These are phyloP conservation scores for Suillus occidentalis DNA, from an alignment of 768 basidiomycete species.

Conservation along the genomic window DNA sequence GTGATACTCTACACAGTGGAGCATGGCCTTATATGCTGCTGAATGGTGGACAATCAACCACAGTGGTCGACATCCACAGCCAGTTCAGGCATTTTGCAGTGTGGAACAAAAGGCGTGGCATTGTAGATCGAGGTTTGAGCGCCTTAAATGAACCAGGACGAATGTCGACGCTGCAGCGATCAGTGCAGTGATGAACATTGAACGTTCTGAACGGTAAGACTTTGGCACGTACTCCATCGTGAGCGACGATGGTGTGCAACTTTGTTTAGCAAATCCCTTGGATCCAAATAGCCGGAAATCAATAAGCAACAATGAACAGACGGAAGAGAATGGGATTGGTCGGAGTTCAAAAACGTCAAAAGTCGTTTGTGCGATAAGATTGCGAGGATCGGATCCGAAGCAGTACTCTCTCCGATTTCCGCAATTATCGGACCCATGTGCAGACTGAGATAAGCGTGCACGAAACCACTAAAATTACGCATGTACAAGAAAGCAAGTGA, in stretches of 20 bases:
- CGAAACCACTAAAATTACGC: constrained; percentile 14
- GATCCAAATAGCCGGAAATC: not conserved
- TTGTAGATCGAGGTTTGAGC: not conserved
- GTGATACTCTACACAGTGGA: not conserved
- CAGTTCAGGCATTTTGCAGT: not conserved
- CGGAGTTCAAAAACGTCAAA: constrained; percentile 14
- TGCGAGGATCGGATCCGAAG: not conserved
- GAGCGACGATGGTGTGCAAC: not conserved
- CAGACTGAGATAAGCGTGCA: not conserved
- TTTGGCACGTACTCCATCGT: not conserved
- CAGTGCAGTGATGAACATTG: not conserved
- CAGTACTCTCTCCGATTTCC: not conserved
- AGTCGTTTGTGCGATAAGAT: not conserved
- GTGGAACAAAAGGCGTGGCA: not conserved
- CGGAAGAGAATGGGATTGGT: not conserved
- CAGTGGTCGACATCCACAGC: not conserved
- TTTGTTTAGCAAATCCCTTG: not conserved
- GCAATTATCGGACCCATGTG: not conserved
- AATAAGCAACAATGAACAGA: too few relatives aligned
- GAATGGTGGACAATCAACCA: too few relatives aligned
- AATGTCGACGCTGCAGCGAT: not conserved
- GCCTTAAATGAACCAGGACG: not conserved
- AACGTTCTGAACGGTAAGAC: not conserved
- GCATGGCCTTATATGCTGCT: not conserved
- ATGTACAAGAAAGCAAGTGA: constrained; percentile 24